Evolutionary conservation across 768 basidiomycete genomes (phyloP).

Genomic region (Leccinum imitatum): DNA sequence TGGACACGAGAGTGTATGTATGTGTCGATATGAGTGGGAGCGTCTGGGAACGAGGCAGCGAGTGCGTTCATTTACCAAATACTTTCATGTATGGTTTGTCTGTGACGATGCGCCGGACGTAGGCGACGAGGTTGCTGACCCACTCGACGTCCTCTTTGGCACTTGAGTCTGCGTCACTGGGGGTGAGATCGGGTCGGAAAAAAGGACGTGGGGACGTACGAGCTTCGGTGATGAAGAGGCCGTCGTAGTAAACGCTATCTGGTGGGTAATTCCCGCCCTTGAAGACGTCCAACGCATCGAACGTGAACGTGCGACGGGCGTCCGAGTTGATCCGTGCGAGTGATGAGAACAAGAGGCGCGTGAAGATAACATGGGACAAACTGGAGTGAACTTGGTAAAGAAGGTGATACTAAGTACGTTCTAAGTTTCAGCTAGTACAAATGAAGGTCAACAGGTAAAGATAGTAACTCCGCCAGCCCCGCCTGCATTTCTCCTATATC

Average conservation of each 20-base stretch:
- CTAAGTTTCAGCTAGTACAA: no score
- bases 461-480: no score
- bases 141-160: slow-evolving; percentile 77
- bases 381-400: no score
- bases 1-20: no score
- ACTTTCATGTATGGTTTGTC: slow-evolving; percentile 36
- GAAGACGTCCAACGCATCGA: slow-evolving; percentile 80
- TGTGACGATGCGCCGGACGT: slow-evolving; percentile 14
- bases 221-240: slow-evolving; percentile 61
- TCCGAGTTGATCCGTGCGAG: slow-evolving; percentile 22
- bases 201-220: slow-evolving; percentile 51
- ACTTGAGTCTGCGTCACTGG: slow-evolving; percentile 36
- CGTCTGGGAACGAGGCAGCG: background rate
- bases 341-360: slow-evolving; percentile 38
- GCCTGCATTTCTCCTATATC: no score
- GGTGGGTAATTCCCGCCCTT: slow-evolving; percentile 66
- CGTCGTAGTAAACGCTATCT: slow-evolving; percentile 33
- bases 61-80: slow-evolving; percentile 47
- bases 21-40: background rate
- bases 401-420: no score
- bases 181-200: background rate
- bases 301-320: slow-evolving; percentile 36
- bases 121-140: slow-evolving; percentile 69
- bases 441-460: no score
- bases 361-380: slow-evolving; percentile 33